These are phyloP conservation scores for Cyberlindnera amylophila DNA, from an alignment of 805 yeast species.

Conservation along the genomic window DNA sequence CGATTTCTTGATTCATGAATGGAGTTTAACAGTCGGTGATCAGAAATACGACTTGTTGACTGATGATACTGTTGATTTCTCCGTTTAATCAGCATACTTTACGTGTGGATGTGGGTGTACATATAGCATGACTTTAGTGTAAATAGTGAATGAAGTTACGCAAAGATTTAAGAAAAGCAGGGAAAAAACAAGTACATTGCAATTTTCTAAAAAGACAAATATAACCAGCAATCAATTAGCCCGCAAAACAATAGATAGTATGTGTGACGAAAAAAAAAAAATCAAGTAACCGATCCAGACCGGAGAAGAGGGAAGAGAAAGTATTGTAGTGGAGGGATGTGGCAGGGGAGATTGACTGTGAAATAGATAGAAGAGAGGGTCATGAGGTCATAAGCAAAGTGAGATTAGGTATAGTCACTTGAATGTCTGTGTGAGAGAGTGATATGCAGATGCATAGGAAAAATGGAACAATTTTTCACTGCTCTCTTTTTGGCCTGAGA, in stretches of 20 bases:
- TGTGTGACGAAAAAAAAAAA: too few relatives aligned
- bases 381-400: neutral
- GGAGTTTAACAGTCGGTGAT: slow-evolving; percentile 53
- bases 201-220: too few relatives aligned
- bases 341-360: too few relatives aligned
- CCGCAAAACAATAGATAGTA: too few relatives aligned
- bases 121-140: neutral
- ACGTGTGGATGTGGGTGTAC: neutral
- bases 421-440: neutral
- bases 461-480: neutral
- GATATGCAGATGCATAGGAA: neutral
- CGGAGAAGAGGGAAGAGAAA: too few relatives aligned
- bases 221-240: too few relatives aligned
- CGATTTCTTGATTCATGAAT: slow-evolving; percentile 55
- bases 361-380: too few relatives aligned
- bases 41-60: slow-evolving; percentile 43
- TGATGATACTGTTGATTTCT: slow-evolving; percentile 39
- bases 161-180: too few relatives aligned
- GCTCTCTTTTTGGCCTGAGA: slow-evolving; percentile 33
- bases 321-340: too few relatives aligned
- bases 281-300: too few relatives aligned
- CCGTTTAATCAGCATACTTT: slow-evolving; percentile 23
- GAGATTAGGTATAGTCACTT: too few relatives aligned
- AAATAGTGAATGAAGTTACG: neutral
- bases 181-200: too few relatives aligned